A percentile compares a stretch with the other conserved stretches of the same genome.
Evolutionary conservation across 2,329 filamentous ascomycete species (phyloP).

Genomic region (Cytospora chrysosperma): DNA sequence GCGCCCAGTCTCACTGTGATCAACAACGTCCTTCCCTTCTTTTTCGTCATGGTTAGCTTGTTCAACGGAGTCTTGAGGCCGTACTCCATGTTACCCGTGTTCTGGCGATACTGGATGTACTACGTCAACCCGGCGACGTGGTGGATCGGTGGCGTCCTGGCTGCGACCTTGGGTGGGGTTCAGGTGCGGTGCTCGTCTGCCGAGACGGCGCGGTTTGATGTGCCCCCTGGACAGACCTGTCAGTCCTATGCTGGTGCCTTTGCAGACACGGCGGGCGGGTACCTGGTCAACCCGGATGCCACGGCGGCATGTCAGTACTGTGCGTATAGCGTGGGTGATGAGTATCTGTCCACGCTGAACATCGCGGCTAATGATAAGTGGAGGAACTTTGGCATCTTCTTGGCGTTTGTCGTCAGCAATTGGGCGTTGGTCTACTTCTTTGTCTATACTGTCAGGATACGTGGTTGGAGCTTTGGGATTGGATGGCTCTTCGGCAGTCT

Average conservation of each 20-base stretch:
- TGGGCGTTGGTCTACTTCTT: slow-evolving; percentile 39
- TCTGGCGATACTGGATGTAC: slow-evolving; percentile 74
- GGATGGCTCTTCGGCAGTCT: slow-evolving; percentile 26
- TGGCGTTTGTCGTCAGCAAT: slow-evolving; percentile 64
- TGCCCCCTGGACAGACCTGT: slow-evolving; percentile 61
- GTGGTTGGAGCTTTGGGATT: slow-evolving; percentile 31
- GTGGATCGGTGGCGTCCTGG: slow-evolving; percentile 69
- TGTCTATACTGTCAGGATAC: slow-evolving; percentile 32
- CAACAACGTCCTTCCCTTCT: slow-evolving; percentile 69
- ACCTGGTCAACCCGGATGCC: slow-evolving; percentile 56
- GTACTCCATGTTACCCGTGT: slow-evolving; percentile 62
- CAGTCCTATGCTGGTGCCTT: slow-evolving; percentile 56
- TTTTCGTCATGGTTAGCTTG: slow-evolving; percentile 66
- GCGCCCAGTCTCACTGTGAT: slow-evolving; percentile 80
- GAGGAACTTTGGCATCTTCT: slow-evolving; percentile 66
- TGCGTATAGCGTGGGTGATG: slow-evolving; percentile 42
- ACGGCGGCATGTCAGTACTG: slow-evolving; percentile 66
- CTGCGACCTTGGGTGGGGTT: slow-evolving; percentile 50
- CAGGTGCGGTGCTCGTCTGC: slow-evolving; percentile 6
- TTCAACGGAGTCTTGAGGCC: slow-evolving; percentile 78
- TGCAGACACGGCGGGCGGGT: slow-evolving; percentile 55
- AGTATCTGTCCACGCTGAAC: slow-evolving; percentile 29
- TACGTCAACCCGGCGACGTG: slow-evolving; percentile 68
- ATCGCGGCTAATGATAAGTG: slow-evolving; percentile 62
- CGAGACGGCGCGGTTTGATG: slow-evolving; percentile 42